Base-by-base conservation (phyloP, 2,329 filamentous ascomycete species). In the Davidsoniella virescens region DNA sequence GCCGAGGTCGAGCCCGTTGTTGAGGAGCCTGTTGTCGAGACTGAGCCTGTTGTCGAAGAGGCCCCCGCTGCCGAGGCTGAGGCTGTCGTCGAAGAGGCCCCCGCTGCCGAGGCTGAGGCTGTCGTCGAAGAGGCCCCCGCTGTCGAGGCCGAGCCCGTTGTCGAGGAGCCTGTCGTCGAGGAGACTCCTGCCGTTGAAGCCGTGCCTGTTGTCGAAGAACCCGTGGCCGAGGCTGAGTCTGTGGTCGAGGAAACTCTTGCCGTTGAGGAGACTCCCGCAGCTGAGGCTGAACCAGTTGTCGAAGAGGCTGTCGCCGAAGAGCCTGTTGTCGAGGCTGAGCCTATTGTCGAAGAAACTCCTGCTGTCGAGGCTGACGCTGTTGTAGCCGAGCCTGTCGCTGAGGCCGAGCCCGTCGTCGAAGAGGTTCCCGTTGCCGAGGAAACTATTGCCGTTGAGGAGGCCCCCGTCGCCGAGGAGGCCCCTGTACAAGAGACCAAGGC, bases 131-230 rank as follows among this genome's bases (percentile, higher is more conserved):
- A 52, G 36, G 14, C 82, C 33, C 78, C 79, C 23, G 78, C 78
- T 51, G 70, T 75, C 17, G 68, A 69, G 53, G 26, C 26, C 7
- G 81, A 87, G 47, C 74, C 79, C 57, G 88, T 85, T 1, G 95
- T 95, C 65, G 82, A 92, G 63, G 85, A 84, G 64, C 79, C 80
- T 56, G 82, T 82, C 59, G 74, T 78, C 52, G 64, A 79, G 40
- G 70, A 72, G 46, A 73, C 73, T 57, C 38, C 44, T 23, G 51
- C 41, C 16, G 66, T 29, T 2, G 40, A 70, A 72, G 46, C 73
- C 73, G 57, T 5, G 10, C 43, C 44, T 16, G 51, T 39, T 20
- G 66, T 71, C 44, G 65, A 70, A 50, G 61, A 80, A 36, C 75
- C 78, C 26, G 69, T 72, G 8, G 23, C 10, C 23, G 14, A 33